Percentiles rank a stretch among this genome's conserved stretches.
phyloP scores from a whole-genome alignment of 2,329 filamentous ascomycete species.

The Pseudocercospora fijiensis region DNA sequence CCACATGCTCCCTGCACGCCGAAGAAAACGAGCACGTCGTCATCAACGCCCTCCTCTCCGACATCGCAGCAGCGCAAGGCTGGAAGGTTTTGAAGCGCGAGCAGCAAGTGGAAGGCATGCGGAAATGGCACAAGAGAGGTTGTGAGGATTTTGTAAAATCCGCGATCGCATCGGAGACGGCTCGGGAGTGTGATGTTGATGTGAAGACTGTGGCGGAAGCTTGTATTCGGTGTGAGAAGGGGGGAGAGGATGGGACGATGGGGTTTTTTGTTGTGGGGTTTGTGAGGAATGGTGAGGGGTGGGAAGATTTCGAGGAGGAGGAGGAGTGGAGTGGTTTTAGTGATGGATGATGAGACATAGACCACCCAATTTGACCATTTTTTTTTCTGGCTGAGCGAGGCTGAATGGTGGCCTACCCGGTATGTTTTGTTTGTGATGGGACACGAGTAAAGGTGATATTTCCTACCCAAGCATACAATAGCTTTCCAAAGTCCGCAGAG shows the following conservation, averaged over 20 bases:
- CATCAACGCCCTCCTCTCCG: slow-evolving; percentile 65
- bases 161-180: slow-evolving; percentile 11
- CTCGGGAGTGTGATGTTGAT: slow-evolving; percentile 12
- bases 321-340: slow-evolving; percentile 49
- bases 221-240: slow-evolving; percentile 79
- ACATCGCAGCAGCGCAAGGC: slow-evolving; percentile 63
- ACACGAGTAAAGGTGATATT: too few species aligned
- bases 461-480: too few species aligned
- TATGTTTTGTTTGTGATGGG: too few species aligned
- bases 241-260: slow-evolving; percentile 80
- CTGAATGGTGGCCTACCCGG: too few species aligned
- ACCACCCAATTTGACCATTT: background rate
- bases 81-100: slow-evolving; percentile 75
- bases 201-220: slow-evolving; percentile 59
- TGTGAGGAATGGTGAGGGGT: slow-evolving; percentile 19
- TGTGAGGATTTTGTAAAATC: slow-evolving; percentile 41
- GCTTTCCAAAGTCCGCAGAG: too few species aligned
- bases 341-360: slow-evolving; percentile 38
- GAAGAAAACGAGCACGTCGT: slow-evolving; percentile 91
- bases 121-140: slow-evolving; percentile 67
- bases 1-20: slow-evolving; percentile 84
- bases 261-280: slow-evolving; percentile 96
- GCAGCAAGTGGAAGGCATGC: slow-evolving; percentile 74
- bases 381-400: background rate
- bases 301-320: slow-evolving; percentile 26